Conservation (phyloP, 2,329 filamentous ascomycete genomes). For the Ophiostoma angusticollis region DNA sequence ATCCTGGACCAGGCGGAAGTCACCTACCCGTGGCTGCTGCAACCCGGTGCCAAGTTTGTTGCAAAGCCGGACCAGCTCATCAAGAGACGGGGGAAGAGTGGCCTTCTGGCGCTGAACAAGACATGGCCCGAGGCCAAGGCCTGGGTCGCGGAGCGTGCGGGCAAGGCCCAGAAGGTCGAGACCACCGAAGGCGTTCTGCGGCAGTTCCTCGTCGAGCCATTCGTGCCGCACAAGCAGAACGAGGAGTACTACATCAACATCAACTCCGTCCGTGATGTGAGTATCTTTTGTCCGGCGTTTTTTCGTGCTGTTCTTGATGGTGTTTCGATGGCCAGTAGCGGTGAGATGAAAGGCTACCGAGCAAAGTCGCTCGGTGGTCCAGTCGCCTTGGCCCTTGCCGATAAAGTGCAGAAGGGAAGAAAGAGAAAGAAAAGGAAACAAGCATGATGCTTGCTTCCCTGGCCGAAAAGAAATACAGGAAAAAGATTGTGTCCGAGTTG, state of each 20-base stretch:
- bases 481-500: too few species aligned
- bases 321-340: neutral
- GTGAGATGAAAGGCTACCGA: neutral
- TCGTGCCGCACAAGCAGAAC: conserved; percentile 86
- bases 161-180: conserved; percentile 89
- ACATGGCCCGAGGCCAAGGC: conserved; percentile 85
- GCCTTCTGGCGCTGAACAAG: conserved; percentile 93
- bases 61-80: conserved; percentile 99
- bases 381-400: too few species aligned
- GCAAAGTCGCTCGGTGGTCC: too few species aligned
- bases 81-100: conserved; percentile 99
- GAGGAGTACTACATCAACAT: conserved; percentile 99
- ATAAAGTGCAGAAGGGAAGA: too few species aligned
- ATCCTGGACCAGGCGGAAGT: conserved; percentile 92
- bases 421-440: neutral
- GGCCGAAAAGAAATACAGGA: too few species aligned
- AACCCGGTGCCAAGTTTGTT: conserved; percentile 77
- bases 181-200: conserved; percentile 76
- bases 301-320: neutral
- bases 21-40: conserved; percentile 91
- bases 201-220: conserved; percentile 96
- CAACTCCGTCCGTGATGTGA: conserved; percentile 98
- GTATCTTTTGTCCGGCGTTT: conserved; percentile 26
- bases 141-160: conserved; percentile 86
- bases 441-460: too few species aligned